These are phyloP conservation scores for Tolypocladium ophioglossoides DNA, from an alignment of 2,329 filamentous ascomycete genomes.

Conservation along the genomic window DNA sequence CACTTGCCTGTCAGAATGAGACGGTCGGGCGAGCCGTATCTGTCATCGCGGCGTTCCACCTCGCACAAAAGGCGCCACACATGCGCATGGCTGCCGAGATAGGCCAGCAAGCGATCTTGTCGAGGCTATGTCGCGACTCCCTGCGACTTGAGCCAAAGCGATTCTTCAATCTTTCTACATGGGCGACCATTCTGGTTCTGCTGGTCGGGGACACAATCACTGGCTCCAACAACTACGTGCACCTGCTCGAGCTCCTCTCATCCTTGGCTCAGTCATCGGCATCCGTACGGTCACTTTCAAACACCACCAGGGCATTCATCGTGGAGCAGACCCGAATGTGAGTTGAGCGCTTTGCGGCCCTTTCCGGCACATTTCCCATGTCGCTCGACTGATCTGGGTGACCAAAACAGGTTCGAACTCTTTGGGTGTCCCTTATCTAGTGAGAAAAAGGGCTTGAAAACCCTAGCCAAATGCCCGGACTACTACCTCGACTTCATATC, in stretches of 20 bases:
- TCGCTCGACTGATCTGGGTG: not conserved
- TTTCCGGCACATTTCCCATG: no score
- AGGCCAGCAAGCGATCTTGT: slow-evolving; percentile 23
- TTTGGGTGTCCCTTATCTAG: slow-evolving; percentile 17
- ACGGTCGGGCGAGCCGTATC: slow-evolving; percentile 24
- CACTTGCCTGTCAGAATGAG: slow-evolving; percentile 25
- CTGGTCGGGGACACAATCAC: slow-evolving; percentile 30
- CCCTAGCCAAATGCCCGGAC: slow-evolving; percentile 10
- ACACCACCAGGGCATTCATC: slow-evolving; percentile 13
- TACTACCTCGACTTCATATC: slow-evolving; percentile 17
- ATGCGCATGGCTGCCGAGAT: slow-evolving; percentile 20
- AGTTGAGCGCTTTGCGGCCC: slow-evolving; percentile 5
- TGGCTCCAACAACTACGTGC: slow-evolving; percentile 24
- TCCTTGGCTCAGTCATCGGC: slow-evolving; percentile 14
- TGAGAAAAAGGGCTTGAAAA: slow-evolving; percentile 14
- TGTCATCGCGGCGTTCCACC: slow-evolving; percentile 27
- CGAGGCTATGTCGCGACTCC: slow-evolving; percentile 21
- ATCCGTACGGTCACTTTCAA: slow-evolving; percentile 9
- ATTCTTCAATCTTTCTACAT: slow-evolving; percentile 25
- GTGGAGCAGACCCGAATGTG: slow-evolving; percentile 21
- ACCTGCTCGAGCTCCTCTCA: slow-evolving; percentile 24
- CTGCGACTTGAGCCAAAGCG: slow-evolving; percentile 13
- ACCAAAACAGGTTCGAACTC: slow-evolving; percentile 15
- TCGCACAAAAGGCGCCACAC: slow-evolving; percentile 19
- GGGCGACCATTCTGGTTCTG: slow-evolving; percentile 25